Percentiles rank a stretch among this genome's conserved stretches.
Evolutionary conservation across 2,329 filamentous ascomycete species (phyloP).

Genomic region (Exophiala viscosa): DNA sequence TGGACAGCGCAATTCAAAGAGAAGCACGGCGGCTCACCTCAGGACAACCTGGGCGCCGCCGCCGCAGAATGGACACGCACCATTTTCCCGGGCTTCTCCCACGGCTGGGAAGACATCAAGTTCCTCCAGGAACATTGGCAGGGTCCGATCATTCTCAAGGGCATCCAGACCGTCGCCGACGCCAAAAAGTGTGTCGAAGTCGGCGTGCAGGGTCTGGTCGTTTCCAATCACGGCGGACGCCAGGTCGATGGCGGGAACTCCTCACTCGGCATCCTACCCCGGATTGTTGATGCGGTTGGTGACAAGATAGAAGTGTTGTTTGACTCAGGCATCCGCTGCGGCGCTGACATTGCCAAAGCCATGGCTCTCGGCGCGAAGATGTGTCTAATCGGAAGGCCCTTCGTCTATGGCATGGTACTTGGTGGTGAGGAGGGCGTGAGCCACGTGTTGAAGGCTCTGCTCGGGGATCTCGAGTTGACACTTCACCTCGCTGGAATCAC

Average conservation of each 20-base stretch:
- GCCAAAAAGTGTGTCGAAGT: slow-evolving; percentile 33
- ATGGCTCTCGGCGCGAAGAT: slow-evolving; percentile 51
- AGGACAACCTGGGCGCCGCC: slow-evolving; percentile 50
- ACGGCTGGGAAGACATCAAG: slow-evolving; percentile 59
- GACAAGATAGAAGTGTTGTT: slow-evolving; percentile 42
- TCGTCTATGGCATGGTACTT: slow-evolving; percentile 55
- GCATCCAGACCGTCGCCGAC: slow-evolving; percentile 48
- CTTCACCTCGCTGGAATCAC: slow-evolving; percentile 20
- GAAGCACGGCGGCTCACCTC: slow-evolving; percentile 42
- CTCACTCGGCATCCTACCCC: slow-evolving; percentile 49
- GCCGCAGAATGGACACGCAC: slow-evolving; percentile 52
- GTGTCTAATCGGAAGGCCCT: slow-evolving; percentile 50
- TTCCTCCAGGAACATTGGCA: slow-evolving; percentile 59
- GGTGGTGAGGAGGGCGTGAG: slow-evolving; percentile 55
- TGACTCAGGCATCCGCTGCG: slow-evolving; percentile 45
- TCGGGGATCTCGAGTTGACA: slow-evolving; percentile 22
- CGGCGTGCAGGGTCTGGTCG: slow-evolving; percentile 47
- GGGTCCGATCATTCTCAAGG: slow-evolving; percentile 61
- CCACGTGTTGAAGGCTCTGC: slow-evolving; percentile 39
- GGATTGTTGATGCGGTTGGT: slow-evolving; percentile 48
- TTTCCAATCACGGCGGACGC: slow-evolving; percentile 50
- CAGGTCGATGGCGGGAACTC: slow-evolving; percentile 47
- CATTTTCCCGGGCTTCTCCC: slow-evolving; percentile 47
- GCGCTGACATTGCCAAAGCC: slow-evolving; percentile 48
- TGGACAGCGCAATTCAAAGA: slow-evolving; percentile 58